phyloP scores from a whole-genome alignment of 1,139 yeast species.

The Candida frijolesensis region DNA sequence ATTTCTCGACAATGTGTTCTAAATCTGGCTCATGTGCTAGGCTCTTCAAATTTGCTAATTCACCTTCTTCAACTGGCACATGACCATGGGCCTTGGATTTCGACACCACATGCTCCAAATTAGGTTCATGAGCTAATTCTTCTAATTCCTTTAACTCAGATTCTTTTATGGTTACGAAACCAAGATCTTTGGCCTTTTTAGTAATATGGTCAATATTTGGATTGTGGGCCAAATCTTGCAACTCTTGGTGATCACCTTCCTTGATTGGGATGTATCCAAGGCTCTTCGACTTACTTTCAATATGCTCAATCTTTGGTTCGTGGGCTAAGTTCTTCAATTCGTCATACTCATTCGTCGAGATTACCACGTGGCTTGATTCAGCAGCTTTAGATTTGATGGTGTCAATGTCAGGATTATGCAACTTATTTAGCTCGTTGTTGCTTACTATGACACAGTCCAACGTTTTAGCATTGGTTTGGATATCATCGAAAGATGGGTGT shows the following conservation, averaged over 20 bases:
- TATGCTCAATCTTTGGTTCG: conserved; percentile 15
- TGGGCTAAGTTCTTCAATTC: conserved; percentile 13
- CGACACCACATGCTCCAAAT: conserved; percentile 25
- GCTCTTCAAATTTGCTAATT: conserved; percentile 13
- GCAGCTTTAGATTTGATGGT: conserved; percentile 10
- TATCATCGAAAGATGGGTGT: conserved; percentile 16
- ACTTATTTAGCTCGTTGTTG: conserved; percentile 11
- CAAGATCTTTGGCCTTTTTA: conserved; percentile 34
- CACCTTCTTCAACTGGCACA: conserved; percentile 16
- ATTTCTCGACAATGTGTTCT: conserved; percentile 16
- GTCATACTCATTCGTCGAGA: conserved; percentile 24
- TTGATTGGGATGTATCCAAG: conserved; percentile 6
- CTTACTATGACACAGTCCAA: conserved; percentile 1
- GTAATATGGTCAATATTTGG: conserved; percentile 34
- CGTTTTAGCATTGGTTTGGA: conserved; percentile 18
- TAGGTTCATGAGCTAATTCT: conserved; percentile 23
- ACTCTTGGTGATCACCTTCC: conserved; percentile 17
- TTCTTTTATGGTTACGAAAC: conserved; percentile 27
- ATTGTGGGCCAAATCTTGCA: conserved; percentile 13
- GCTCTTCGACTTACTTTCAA: conserved; percentile 9
- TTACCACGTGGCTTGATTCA: conserved; percentile 20
- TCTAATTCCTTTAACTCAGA: conserved; percentile 31
- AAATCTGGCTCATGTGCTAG: conserved; percentile 22
- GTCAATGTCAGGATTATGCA: conserved; percentile 13
- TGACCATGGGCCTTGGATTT: conserved; percentile 24